phyloP scores from a whole-genome alignment of 768 basidiomycete genomes.

The Neoboletus brunneissimus region DNA sequence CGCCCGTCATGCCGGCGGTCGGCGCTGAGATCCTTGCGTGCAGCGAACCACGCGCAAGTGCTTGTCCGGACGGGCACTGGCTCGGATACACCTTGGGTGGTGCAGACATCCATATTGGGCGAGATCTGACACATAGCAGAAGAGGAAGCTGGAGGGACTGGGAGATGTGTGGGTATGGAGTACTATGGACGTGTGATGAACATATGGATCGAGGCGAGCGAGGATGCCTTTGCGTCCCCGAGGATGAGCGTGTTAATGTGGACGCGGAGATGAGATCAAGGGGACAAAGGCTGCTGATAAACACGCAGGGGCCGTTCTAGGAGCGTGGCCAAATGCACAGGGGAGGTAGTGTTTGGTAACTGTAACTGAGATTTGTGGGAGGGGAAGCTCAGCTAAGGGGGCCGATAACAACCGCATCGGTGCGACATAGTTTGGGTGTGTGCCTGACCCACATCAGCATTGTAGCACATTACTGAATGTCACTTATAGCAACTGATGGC shows the following conservation, averaged over 20 bases:
- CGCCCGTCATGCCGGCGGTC: too few relatives aligned
- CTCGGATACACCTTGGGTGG: not conserved
- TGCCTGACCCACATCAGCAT: too few relatives aligned
- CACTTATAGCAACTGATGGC: too few relatives aligned
- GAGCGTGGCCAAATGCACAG: not conserved
- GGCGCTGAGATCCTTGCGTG: too few relatives aligned
- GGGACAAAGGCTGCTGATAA: not conserved
- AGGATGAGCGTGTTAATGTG: not conserved
- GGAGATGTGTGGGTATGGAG: not conserved
- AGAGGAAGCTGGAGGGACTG: not conserved
- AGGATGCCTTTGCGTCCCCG: not conserved
- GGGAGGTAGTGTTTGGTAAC: not conserved
- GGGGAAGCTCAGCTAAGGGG: not conserved
- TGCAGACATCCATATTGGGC: not conserved
- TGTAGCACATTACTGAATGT: too few relatives aligned
- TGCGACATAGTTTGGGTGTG: not conserved
- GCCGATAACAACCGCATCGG: not conserved
- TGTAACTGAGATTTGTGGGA: not conserved
- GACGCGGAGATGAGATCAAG: not conserved
- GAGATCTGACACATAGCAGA: not conserved
- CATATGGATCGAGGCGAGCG: not conserved
- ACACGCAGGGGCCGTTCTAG: not conserved
- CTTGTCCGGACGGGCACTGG: too few relatives aligned
- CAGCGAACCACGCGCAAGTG: not conserved
- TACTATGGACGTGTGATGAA: too few relatives aligned